Evolutionary conservation across 192 early-diverging fungal genomes (phyloP), one percentile per base, ranked within the genome.

Genomic region (Coemansia sp.): DNA sequence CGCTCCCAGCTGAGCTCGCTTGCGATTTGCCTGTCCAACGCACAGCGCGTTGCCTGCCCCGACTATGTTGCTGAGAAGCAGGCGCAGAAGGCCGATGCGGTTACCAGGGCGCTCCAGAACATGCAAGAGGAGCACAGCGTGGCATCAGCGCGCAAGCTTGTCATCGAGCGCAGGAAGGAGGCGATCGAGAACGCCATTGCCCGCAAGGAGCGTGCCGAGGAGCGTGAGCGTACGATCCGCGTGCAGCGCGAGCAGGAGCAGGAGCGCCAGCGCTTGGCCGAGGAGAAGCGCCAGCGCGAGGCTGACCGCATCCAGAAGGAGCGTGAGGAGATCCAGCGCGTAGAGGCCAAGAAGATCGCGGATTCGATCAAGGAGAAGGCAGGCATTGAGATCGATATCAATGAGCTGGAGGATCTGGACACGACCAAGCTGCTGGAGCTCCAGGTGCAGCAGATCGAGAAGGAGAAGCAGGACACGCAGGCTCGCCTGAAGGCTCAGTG

Each of bases 371-470:
- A 89, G 75, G 65, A 82, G 63, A 86, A 88, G 73, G 77, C 81
- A 20, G 85, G 85, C 11, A 67, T 85, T 28, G 75, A 85, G 25
- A 62, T 88, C 48, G 69, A 68, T 61, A 80, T 82, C 30, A 70
- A 90, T 61, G 93, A 98, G 52, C 81, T 97, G 36, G 89, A 94
- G 58, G 81, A 83, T 58, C 70, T 95, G 67, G 91, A 96, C 76
- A 89, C 88, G 23, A 83, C 89, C 58, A 82, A 83, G 25, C 77
- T 99, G 54, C 70, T 92, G 45, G 86, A 91, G 57, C 75, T 96
- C 55, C 93, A 97, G 85, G 84, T 92, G 17, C 87, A 93, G 70
- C 88, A 95, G 65, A 67, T 97, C 28, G 91, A 99, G 77, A 91
- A 95, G 73, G 94, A 95, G 72, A 88, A 90, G 80, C 81, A 82